Evolutionary conservation across 257 asterid genomes (phyloP), one percentile per base, ranked within the genome.

Genomic region (Leonotis leonurus): DNA sequence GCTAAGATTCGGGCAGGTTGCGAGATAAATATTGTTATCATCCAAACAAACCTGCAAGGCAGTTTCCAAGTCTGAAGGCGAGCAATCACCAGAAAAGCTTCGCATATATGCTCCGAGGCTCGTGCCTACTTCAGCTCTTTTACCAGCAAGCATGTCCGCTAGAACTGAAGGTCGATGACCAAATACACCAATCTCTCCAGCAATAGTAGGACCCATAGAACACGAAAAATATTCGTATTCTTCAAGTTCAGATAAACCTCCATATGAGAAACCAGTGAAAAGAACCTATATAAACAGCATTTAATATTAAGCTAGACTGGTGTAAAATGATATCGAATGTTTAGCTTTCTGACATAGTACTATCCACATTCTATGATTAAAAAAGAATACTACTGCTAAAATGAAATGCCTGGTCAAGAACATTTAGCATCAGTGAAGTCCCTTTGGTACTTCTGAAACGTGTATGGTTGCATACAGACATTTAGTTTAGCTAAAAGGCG

Each of bases 121-220:
- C 57, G 96, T 85, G 64, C 89, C 94, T 60, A 90, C 94, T 84
- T 88, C 96, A 70, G 95, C 95, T 77, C 96, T 80, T 84, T 85
- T 90, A 71, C 98, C 98, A 79, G 96, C 98, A 75, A 90, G 96
- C 96, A 90, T 85, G 66, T 90, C 98, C 75, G 89, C 59, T 12
- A 90, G 90, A 68, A 88, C 82, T 36, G 98, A 77, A 65, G 98
- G 98, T 72, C 96, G 79, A 77, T 87, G 83, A 46, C 98, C 98
- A 85, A 83, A 90, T 50, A 90, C 82, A 71, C 98, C 98, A 74
- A 90, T 90, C 76, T 90, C 98, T 20, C 96, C 98, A 76, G 98
- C 94, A 70, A 90, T 90, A 49, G 98, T 90, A 59, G 95, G 85
- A 43, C 98, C 95, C 98, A 88, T 90, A 41, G 98, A 90, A 70